These are phyloP conservation scores for Trametes pubescens DNA, from an alignment of 1,284 basidiomycete species.

Conservation along the genomic window DNA sequence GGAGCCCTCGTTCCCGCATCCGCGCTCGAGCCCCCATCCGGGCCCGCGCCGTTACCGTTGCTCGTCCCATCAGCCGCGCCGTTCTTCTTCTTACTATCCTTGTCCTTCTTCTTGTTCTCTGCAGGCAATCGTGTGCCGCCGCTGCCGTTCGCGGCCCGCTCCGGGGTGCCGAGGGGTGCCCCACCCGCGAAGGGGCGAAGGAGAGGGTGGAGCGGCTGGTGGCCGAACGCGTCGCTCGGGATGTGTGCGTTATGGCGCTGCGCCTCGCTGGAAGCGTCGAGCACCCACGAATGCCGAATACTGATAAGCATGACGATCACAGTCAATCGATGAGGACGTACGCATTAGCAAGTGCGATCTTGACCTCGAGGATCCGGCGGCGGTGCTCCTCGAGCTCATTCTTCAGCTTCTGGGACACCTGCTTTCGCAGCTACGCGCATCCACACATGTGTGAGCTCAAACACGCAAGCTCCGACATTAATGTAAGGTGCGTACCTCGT, in stretches of 20 bases:
- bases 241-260: slow-evolving; percentile 56
- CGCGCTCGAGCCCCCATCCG: not conserved
- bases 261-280: slow-evolving; percentile 51
- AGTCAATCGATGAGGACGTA: slow-evolving; percentile 37
- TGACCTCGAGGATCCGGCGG: slow-evolving; percentile 44
- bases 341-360: slow-evolving; percentile 57
- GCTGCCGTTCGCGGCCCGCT: slow-evolving; percentile 1
- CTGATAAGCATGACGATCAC: not conserved
- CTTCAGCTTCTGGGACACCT: slow-evolving; percentile 53
- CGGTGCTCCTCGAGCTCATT: slow-evolving; percentile 50
- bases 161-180: slow-evolving; percentile 48
- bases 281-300: slow-evolving; percentile 1
- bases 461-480: not conserved
- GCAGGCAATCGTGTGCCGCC: not conserved
- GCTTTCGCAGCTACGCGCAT: slow-evolving; percentile 48
- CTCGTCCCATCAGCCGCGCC: not conserved
- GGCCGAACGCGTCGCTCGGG: slow-evolving; percentile 44
- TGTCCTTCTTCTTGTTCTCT: not conserved
- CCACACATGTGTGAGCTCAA: not conserved
- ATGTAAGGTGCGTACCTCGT: slow-evolving; percentile 32
- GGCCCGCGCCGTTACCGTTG: not conserved
- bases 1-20: too few species aligned
- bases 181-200: slow-evolving; percentile 48
- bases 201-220: slow-evolving; percentile 54
- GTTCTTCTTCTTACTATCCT: not conserved